Base-by-base conservation (phyloP, 306 rosid genomes). In the Calophaca sinica region DNA sequence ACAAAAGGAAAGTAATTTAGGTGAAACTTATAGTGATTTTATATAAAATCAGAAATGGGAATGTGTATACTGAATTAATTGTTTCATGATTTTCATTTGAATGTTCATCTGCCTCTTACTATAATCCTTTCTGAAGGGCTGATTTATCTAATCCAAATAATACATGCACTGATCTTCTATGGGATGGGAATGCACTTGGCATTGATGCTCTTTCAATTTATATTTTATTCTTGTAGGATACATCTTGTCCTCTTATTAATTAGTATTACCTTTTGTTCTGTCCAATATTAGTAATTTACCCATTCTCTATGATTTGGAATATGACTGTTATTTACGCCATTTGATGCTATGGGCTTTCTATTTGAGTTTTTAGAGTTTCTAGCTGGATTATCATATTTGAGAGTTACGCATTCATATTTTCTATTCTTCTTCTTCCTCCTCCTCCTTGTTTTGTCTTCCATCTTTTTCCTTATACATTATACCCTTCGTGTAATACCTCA, bases 141-240 rank as follows among this genome's bases (percentile, higher is more conserved):
- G 31, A 72, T 31, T 55, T 28, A 28, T 57, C 10, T 6, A 7
- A 44, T 44, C 66, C 38, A 59, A 32, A 14, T 58, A 73, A 8
- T 33, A n/a, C 11, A 3, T 48, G 11, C 59, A 48, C 49, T 31
- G 68, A 61, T 38, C 59, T 31, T 48, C 35, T 14, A 7, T 51
- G 62, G 62, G 53, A 52, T 52, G 55, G 57, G 42, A 26, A 39
- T 51, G 55, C 31, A 42, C 76, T 28, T 55, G 29, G 53, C 20
- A 26, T 70, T 55, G 41, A 26, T 55, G 33, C 51, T 52, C 62
- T 69, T 46, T 35, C 39, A 11, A 69, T 69, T 68, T 33, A 51
- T 52, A 35, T 49, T 48, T 26, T 68, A 29, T 66, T 14, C 14
- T 9, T 52, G 53, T 36, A 69, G 3, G 14, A 33, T 51, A 35